Percentiles rank a stretch among this genome's conserved stretches.
Conservation (phyloP, 305 asterid species). For the Fraxinus floribunda region DNA sequence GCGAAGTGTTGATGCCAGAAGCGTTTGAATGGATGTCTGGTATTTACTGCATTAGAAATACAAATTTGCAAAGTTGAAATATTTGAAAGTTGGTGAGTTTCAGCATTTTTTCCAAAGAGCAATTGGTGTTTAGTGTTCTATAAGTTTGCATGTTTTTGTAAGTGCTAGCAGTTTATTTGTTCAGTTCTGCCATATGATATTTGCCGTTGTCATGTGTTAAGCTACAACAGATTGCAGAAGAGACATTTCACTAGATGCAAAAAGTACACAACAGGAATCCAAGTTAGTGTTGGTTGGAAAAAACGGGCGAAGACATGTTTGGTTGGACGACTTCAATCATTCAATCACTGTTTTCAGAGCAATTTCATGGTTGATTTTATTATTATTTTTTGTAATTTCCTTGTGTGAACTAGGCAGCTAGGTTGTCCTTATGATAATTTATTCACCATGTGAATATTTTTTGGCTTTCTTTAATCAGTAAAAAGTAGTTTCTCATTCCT, state of each 20-base stretch:
- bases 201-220: background rate
- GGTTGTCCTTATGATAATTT: background rate
- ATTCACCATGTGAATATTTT: background rate
- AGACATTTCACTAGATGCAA: background rate
- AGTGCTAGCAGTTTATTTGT: background rate
- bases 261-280: background rate
- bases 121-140: background rate
- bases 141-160: background rate
- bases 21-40: background rate
- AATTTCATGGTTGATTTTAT: background rate
- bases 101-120: background rate
- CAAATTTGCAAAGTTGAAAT: background rate
- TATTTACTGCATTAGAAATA: conserved; percentile 13
- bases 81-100: background rate
- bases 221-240: background rate
- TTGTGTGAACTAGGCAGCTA: background rate
- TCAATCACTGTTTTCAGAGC: background rate
- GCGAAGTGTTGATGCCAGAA: conserved; percentile 11
- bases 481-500: background rate
- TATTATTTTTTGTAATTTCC: background rate
- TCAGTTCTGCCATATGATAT: background rate
- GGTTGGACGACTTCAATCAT: background rate
- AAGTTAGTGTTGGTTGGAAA: background rate
- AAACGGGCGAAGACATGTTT: background rate
- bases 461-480: background rate